These are phyloP conservation scores for Penicillium atrosanguineum DNA, from an alignment of 495 filamentous ascomycete genomes.

Conservation along the genomic window DNA sequence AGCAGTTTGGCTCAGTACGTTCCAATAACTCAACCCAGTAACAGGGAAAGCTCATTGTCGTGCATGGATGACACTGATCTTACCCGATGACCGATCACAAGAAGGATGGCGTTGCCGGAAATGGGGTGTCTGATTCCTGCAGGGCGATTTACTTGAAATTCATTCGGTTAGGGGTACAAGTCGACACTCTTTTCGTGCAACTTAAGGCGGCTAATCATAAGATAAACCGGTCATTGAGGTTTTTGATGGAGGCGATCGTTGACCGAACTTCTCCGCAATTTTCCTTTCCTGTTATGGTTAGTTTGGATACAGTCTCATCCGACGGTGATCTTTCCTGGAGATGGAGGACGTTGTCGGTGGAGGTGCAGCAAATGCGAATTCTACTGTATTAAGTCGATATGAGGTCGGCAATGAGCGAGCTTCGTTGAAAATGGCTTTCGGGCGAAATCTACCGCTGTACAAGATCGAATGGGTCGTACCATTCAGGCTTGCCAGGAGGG, in stretches of 20 bases:
- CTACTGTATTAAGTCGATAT: background rate
- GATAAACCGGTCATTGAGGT: conserved; percentile 3
- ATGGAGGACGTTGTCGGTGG: background rate
- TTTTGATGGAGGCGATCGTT: conserved; percentile 11
- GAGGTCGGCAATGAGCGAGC: background rate
- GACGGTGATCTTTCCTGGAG: conserved; percentile 11
- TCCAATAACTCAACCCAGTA: too few relatives aligned
- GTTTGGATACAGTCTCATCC: conserved; percentile 19
- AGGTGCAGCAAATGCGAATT: background rate
- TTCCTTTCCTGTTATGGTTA: conserved; percentile 14
- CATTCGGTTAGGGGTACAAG: background rate
- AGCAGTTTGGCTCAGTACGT: too few relatives aligned
- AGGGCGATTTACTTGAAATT: background rate
- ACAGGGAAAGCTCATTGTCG: too few relatives aligned
- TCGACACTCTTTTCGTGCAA: background rate
- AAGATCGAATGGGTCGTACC: background rate
- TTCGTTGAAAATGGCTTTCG: background rate
- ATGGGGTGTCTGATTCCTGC: background rate
- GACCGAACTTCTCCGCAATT: conserved; percentile 24
- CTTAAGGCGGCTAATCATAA: background rate
- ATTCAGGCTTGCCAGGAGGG: background rate
- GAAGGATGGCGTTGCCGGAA: background rate
- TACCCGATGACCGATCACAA: background rate
- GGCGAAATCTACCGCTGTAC: background rate
- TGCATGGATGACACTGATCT: too few relatives aligned